Base-by-base conservation (phyloP, 192 early-diverging fungal species). In the Coemansia reversa region DNA sequence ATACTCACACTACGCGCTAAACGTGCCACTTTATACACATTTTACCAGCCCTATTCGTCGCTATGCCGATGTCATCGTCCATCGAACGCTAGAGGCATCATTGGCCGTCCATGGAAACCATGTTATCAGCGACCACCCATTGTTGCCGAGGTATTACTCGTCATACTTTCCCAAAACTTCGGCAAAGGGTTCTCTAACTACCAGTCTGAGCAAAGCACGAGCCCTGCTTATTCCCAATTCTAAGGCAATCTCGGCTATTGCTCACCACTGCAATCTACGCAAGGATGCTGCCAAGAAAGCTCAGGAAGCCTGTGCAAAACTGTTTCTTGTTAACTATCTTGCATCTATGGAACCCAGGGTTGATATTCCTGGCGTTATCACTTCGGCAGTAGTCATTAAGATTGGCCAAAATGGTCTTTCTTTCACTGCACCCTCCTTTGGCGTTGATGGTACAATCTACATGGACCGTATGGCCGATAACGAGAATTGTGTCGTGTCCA, bases 1-100 rank as follows among this genome's bases (percentile, higher is more conserved):
- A 0, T 97, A 88, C 76, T 71, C 65, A 25, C 97, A 99, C 86
- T 99, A 97, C 72, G 97, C 94, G 64, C 86, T 99, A 25, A 93
- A 93, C 4, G 84, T 85, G 6, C 85, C 87, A 14, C 93, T 96
- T 55, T 99, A 99, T 85, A 99, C 97, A 7, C 97, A 99, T 70
- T 99, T 99, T 63, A 99, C 97, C 2, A 95, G 93, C 8, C 97
- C 97, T n/a, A 99, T 99, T 77, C 89, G 97, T 65, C 91, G 97
- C 80, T 99, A 99, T 70, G 88, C 97, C 52, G 96, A 97, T 83
- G 84, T 99, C 14, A 86, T 96, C 68, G 97, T 99, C 0, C 97
- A 99, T 83, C 84, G 97, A 22, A 73, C 91, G 42, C 79, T 99
- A 63, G 79, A 86, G 55, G 74, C 72, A 4, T 68, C 75, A 29